Base-by-base conservation (phyloP, 768 basidiomycete species). In the Melanogaster broomeanus region DNA sequence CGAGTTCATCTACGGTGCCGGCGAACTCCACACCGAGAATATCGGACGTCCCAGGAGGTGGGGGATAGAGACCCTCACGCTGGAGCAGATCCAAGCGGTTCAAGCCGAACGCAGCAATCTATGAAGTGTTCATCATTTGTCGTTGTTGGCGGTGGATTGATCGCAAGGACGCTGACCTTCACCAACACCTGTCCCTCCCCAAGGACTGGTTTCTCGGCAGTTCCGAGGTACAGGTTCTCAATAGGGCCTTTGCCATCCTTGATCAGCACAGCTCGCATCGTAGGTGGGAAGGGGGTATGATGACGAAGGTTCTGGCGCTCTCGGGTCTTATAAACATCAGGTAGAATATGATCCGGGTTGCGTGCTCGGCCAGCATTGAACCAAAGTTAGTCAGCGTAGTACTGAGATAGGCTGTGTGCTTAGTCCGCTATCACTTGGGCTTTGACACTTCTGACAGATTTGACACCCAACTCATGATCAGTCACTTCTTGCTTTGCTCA, bases 11-110 rank as follows among this genome's bases (percentile, higher is more conserved):
- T 42, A 93, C 76, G 3, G 62, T 65, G 6, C 91, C 90, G 21
- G 91, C 83, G 65, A 95, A 96, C 68, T 96, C 94, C 39, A 93
- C 88, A 4, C 94, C 93, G 9, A 95, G 77, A 63, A 94, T 85
- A 7, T 76, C 70, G 31, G 87, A 85, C 18, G 83, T 80, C 37
- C 85, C 87, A n/a, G 84, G 77, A 27, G 93, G 92, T n/a, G 78
- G 70, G 16, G 89, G 86, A 65, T 93, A 93, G n/a, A 65, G 60
- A 1, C 87, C 88, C 62, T 84, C 76, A 6, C 87, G 81, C 66
- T 91, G 93, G 6, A 57, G 45, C 48, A 92, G 76, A 62, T 95
- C 93, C 91, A 91, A 86, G 27, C 93, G 79, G 69, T 95, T 95
- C 52, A 95, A 70, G n/a, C 91, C 90, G 65, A 95, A 94, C 1